Evolutionary conservation across 176 grass and related monocot species (phyloP).

Genomic region (Aegilops speltoides): DNA sequence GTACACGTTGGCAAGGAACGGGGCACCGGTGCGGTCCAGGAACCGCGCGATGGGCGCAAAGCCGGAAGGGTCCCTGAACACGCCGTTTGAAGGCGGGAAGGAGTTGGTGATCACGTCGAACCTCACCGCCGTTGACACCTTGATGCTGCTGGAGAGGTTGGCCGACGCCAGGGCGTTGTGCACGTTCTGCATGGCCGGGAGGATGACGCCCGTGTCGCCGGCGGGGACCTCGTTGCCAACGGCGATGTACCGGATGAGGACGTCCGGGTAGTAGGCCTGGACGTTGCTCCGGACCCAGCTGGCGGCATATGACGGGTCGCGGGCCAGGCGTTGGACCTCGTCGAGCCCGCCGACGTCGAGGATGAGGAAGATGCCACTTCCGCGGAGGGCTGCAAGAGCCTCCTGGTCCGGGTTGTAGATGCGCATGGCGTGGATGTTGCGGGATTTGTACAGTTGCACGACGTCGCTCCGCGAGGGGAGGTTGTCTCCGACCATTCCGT

Average conservation of each 20-base stretch:
- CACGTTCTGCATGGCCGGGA: not conserved
- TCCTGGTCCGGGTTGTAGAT: slow-evolving; percentile 45
- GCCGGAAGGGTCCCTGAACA: not conserved
- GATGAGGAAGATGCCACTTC: slow-evolving; percentile 39
- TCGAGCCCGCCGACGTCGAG: slow-evolving; percentile 37
- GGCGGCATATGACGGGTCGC: not conserved
- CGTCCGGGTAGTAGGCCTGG: not conserved
- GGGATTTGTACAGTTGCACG: slow-evolving; percentile 59
- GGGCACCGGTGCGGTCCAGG: not conserved
- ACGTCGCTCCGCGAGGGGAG: slow-evolving; percentile 46
- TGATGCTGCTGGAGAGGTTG: not conserved
- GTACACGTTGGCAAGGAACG: not conserved
- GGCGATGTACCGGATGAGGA: slow-evolving; percentile 32
- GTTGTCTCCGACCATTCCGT: slow-evolving; percentile 44
- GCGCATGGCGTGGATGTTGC: slow-evolving; percentile 53
- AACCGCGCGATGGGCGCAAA: not conserved
- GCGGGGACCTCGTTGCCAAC: slow-evolving; percentile 62
- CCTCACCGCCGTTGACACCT: not conserved
- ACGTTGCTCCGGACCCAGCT: slow-evolving; percentile 43
- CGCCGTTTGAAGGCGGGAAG: not conserved
- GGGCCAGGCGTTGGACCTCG: slow-evolving; percentile 19
- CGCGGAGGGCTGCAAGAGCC: slow-evolving; percentile 41
- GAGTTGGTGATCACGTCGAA: not conserved
- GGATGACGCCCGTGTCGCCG: not conserved
- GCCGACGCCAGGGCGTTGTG: not conserved